phyloP scores from a whole-genome alignment of 2,329 filamentous ascomycete genomes.

The Calonectria multiphialidica region DNA sequence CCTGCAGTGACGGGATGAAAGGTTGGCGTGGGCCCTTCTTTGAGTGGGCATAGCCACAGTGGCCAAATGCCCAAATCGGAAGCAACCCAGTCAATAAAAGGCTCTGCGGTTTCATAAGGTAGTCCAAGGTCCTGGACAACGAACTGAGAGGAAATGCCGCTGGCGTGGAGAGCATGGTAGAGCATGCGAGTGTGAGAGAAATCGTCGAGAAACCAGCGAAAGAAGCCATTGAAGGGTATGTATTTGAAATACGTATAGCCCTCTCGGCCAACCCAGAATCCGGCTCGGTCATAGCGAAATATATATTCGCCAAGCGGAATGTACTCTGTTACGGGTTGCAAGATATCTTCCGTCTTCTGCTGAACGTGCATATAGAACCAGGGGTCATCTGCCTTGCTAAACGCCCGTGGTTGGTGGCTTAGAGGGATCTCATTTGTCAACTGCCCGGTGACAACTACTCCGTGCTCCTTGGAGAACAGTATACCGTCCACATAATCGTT shows the following conservation, averaged over 20 bases:
- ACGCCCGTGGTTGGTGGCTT: constrained; percentile 46
- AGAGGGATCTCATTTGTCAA: constrained; percentile 45
- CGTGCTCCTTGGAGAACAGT: constrained; percentile 59
- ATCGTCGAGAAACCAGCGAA: constrained; percentile 69
- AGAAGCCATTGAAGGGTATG: constrained; percentile 68
- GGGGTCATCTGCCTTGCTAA: constrained; percentile 66
- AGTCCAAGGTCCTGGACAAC: constrained; percentile 74
- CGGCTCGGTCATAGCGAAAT: constrained; percentile 73
- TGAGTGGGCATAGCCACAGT: constrained; percentile 45
- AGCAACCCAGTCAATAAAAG: constrained; percentile 46
- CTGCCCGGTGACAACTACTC: constrained; percentile 66
- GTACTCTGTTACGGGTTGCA: constrained; percentile 28
- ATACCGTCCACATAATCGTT: constrained; percentile 74
- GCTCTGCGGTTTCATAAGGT: constrained; percentile 60
- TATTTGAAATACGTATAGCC: constrained; percentile 66
- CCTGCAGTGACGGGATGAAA: constrained; percentile 32
- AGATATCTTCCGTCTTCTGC: constrained; percentile 31
- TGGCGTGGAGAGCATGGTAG: constrained; percentile 72
- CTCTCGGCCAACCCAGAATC: constrained; percentile 73
- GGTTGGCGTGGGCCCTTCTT: constrained; percentile 29
- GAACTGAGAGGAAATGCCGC: constrained; percentile 65
- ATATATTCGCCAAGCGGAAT: constrained; percentile 60
- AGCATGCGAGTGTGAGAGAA: constrained; percentile 73
- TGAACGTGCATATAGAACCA: constrained; percentile 76
- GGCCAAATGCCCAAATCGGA: constrained; percentile 42